Evolutionary conservation across 1,284 basidiomycete species (phyloP).

Genomic region (Tilletia caries): DNA sequence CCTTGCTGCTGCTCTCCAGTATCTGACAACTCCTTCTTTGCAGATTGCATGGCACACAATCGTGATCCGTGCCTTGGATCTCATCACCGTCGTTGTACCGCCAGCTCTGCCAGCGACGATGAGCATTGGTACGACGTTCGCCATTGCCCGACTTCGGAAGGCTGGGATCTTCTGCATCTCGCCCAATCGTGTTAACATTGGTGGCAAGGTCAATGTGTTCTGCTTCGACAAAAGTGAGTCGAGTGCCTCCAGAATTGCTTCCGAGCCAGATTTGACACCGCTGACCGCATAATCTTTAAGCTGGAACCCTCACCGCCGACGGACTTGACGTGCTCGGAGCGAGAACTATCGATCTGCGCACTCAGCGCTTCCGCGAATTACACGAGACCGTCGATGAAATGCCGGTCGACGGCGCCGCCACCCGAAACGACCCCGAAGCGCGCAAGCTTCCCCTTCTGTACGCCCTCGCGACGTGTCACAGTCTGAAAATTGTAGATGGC

Average conservation of each 20-base stretch:
- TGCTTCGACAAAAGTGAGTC: conserved; percentile 90
- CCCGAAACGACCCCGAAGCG: conserved; percentile 57
- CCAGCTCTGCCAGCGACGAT: conserved; percentile 95
- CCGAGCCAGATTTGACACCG: background rate
- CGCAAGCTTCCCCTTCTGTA: conserved; percentile 79
- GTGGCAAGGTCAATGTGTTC: conserved; percentile 93
- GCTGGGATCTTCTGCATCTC: conserved; percentile 93
- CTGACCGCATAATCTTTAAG: background rate
- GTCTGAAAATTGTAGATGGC: conserved; percentile 84
- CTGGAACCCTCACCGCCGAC: conserved; percentile 92
- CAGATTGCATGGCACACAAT: conserved; percentile 76
- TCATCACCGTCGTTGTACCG: conserved; percentile 98
- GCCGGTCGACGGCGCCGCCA: conserved; percentile 60
- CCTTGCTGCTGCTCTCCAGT: background rate
- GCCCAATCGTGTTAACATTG: conserved; percentile 91
- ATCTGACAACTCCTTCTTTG: background rate
- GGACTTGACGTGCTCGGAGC: conserved; percentile 82
- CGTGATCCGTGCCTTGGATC: conserved; percentile 82
- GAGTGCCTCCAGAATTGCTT: background rate
- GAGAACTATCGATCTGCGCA: conserved; percentile 46
- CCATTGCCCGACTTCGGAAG: conserved; percentile 82
- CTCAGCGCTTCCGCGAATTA: conserved; percentile 81
- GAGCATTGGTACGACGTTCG: conserved; percentile 95
- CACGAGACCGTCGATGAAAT: conserved; percentile 82
- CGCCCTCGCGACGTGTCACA: conserved; percentile 93